Evolutionary conservation across 2,329 filamentous ascomycete genomes (phyloP).

Genomic region (Exophiala sp.): DNA sequence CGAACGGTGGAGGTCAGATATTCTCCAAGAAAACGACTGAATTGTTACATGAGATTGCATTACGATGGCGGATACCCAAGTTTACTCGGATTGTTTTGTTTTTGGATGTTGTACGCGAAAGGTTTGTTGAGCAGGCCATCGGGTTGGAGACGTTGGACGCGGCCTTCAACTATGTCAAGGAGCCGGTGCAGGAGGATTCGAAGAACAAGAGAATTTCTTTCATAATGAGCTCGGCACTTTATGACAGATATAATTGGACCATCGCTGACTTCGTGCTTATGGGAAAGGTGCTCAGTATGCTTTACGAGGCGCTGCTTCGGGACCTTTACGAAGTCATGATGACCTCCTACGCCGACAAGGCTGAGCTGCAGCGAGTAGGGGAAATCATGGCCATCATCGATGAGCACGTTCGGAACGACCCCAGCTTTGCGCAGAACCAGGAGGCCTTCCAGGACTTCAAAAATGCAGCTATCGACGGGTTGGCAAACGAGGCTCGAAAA

Average conservation of each 20-base stretch:
- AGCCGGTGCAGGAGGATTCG: slow-evolving; percentile 54
- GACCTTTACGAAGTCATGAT: slow-evolving; percentile 85
- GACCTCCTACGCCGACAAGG: slow-evolving; percentile 82
- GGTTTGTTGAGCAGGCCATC: slow-evolving; percentile 78
- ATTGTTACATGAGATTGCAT: slow-evolving; percentile 73
- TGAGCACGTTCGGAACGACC: slow-evolving; percentile 73
- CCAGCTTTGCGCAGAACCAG: slow-evolving; percentile 63
- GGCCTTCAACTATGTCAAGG: slow-evolving; percentile 76
- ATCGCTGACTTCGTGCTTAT: slow-evolving; percentile 64
- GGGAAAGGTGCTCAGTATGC: slow-evolving; percentile 63
- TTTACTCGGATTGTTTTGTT: slow-evolving; percentile 74
- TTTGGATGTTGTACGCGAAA: slow-evolving; percentile 76
- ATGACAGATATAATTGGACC: slow-evolving; percentile 62
- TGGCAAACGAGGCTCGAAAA: slow-evolving; percentile 68
- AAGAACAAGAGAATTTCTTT: slow-evolving; percentile 54
- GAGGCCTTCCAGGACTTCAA: slow-evolving; percentile 68
- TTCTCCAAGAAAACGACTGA: slow-evolving; percentile 73
- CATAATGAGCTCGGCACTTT: slow-evolving; percentile 38
- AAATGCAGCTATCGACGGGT: slow-evolving; percentile 63
- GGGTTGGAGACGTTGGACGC: slow-evolving; percentile 73
- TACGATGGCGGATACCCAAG: slow-evolving; percentile 83
- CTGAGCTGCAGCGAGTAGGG: slow-evolving; percentile 61
- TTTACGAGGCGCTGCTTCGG: slow-evolving; percentile 76
- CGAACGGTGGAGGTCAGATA: slow-evolving; percentile 48
- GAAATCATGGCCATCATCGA: slow-evolving; percentile 74